These are phyloP conservation scores for Aspergillus hancockii DNA, from an alignment of 495 filamentous ascomycete species.

Conservation along the genomic window DNA sequence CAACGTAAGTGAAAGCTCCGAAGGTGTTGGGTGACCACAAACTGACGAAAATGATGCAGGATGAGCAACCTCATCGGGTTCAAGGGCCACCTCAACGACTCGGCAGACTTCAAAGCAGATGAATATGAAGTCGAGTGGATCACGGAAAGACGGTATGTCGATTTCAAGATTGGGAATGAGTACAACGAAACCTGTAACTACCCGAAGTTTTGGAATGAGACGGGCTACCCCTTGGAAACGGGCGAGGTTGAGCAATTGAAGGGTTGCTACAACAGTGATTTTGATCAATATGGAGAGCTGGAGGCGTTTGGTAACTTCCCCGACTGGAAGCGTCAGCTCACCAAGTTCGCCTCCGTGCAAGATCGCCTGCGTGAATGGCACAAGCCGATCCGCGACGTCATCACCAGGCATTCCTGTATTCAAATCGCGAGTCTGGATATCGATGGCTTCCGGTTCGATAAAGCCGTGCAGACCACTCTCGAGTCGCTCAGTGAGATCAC, in stretches of 20 bases:
- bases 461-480: conserved; percentile 64
- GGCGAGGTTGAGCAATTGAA: conserved; percentile 44
- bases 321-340: conserved; percentile 67
- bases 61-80: conserved; percentile 72
- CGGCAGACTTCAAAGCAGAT: conserved; percentile 56
- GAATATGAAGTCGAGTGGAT: conserved; percentile 66
- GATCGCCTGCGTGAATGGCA: conserved; percentile 74
- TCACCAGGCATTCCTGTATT: conserved; percentile 68
- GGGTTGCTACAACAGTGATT: conserved; percentile 70
- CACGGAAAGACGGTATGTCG: conserved; percentile 55
- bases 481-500: conserved; percentile 63
- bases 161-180: conserved; percentile 60
- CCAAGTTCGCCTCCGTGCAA: conserved; percentile 75
- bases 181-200: conserved; percentile 62
- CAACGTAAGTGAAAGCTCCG: conserved; percentile 52
- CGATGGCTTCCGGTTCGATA: conserved; percentile 71
- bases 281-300: conserved; percentile 69
- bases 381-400: conserved; percentile 56
- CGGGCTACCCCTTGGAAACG: conserved; percentile 54
- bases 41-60: conserved; percentile 22
- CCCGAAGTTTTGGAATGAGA: conserved; percentile 67
- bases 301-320: conserved; percentile 69
- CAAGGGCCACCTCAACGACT: conserved; percentile 64
- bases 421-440: conserved; percentile 63
- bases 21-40: background rate